Evolutionary conservation across 2,329 filamentous ascomycete species (phyloP).

Genomic region (Cladorrhinum sp.): DNA sequence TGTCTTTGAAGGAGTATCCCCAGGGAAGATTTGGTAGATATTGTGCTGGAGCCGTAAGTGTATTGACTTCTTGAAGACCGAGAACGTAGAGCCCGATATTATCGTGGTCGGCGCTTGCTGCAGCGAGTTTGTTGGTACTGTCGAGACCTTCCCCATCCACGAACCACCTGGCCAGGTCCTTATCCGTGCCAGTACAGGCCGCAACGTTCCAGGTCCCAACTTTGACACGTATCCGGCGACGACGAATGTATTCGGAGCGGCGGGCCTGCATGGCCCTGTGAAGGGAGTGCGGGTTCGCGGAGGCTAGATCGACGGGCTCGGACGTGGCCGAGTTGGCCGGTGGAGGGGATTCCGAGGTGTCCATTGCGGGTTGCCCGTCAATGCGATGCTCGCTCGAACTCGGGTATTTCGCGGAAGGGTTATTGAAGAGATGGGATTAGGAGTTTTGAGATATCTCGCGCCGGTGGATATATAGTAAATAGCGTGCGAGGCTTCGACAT

Average conservation of each 20-base stretch:
- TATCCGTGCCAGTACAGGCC: conserved; percentile 76
- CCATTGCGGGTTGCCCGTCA: conserved; percentile 20
- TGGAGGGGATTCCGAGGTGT: conserved; percentile 13
- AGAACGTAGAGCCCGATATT: conserved; percentile 88
- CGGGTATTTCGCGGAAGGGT: not conserved
- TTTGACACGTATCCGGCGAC: conserved; percentile 76
- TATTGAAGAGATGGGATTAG: not conserved
- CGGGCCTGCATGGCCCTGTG: conserved; percentile 67
- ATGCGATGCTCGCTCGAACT: too few species aligned
- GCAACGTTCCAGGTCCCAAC: conserved; percentile 96
- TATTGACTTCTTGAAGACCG: conserved; percentile 88
- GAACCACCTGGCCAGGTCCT: conserved; percentile 88
- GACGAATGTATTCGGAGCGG: conserved; percentile 73
- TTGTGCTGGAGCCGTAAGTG: conserved; percentile 75
- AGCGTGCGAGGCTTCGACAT: not conserved
- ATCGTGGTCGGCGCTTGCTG: conserved; percentile 40
- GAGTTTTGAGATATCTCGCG: not conserved
- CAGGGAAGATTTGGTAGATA: conserved; percentile 71
- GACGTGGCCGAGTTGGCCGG: conserved; percentile 17
- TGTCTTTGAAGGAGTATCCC: conserved; percentile 38
- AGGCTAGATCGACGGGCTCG: conserved; percentile 44
- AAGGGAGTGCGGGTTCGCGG: conserved; percentile 53
- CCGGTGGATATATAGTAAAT: not conserved
- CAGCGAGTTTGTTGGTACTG: conserved; percentile 39
- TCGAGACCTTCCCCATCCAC: conserved; percentile 70